A percentile compares a stretch with the other conserved stretches of the same genome.
These are phyloP conservation scores for Yamadazyma blattariae DNA, from an alignment of 1,139 yeast species.

Conservation along the genomic window DNA sequence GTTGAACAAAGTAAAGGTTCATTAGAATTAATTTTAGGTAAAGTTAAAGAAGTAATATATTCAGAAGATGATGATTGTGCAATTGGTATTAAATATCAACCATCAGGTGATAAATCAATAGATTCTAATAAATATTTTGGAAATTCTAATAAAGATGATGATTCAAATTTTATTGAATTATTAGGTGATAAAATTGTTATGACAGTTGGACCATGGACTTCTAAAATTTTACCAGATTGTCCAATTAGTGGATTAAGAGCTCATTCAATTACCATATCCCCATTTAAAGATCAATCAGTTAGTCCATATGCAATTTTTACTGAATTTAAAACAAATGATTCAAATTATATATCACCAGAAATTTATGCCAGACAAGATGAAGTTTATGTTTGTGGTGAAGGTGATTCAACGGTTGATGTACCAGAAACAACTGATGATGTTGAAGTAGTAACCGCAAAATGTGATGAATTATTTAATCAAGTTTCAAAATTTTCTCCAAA, in stretches of 20 bases:
- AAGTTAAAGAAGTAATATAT: constrained; percentile 66
- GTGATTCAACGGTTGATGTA: constrained; percentile 83
- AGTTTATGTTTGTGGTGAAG: constrained; percentile 96
- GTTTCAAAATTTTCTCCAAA: constrained; percentile 78
- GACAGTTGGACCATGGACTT: constrained; percentile 96
- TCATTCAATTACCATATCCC: constrained; percentile 89
- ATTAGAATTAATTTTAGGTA: constrained; percentile 82
- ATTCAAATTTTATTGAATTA: constrained; percentile 33
- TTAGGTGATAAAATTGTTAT: constrained; percentile 76
- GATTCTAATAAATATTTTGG: constrained; percentile 21
- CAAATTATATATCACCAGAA: constrained; percentile 81
- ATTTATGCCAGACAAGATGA: constrained; percentile 94
- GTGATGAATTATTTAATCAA: constrained; percentile 81
- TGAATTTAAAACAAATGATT: constrained; percentile 68
- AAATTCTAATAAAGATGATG: constrained; percentile 16
- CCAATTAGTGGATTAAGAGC: constrained; percentile 93
- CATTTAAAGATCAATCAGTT: constrained; percentile 65
- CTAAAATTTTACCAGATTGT: constrained; percentile 82
- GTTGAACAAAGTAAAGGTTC: constrained; percentile 67
- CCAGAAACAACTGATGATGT: constrained; percentile 96
- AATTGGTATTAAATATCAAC: constrained; percentile 62
- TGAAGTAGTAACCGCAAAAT: constrained; percentile 79
- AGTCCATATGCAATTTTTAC: constrained; percentile 94
- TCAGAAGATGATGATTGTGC: constrained; percentile 63
- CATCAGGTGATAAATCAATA: constrained; percentile 35